A percentile compares a stretch with the other conserved stretches of the same genome.
phyloP scores from a whole-genome alignment of 345 rosid species.

The Eutrema japonicum region DNA sequence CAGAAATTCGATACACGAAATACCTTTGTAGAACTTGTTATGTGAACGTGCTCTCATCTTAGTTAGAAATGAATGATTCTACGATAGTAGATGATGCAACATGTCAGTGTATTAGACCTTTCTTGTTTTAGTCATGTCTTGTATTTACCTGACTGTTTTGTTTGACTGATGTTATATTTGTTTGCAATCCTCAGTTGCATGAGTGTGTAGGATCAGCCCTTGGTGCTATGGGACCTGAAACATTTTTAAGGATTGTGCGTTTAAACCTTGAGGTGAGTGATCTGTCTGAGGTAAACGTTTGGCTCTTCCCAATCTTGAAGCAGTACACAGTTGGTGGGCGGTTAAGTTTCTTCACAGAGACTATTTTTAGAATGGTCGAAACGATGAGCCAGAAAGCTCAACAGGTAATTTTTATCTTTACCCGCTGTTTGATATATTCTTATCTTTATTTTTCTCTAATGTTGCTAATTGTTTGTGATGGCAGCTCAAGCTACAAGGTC shows the following conservation, averaged over 20 bases:
- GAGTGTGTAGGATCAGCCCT: constrained; percentile 93
- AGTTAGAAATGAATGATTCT: constrained; percentile 19
- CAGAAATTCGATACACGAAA: background rate
- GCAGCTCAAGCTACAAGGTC: constrained; percentile 82
- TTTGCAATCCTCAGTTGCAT: constrained; percentile 64
- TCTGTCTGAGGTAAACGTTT: constrained; percentile 80
- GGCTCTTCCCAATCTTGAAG: constrained; percentile 96
- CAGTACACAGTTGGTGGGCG: constrained; percentile 84
- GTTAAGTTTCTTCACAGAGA: constrained; percentile 70
- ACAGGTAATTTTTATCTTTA: constrained; percentile 51
- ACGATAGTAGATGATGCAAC: background rate
- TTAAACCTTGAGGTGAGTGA: constrained; percentile 79
- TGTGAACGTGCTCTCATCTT: background rate
- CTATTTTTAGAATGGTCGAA: constrained; percentile 58
- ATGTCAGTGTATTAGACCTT: constrained; percentile 17
- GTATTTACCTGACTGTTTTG: constrained; percentile 23
- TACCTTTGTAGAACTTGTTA: constrained; percentile 4
- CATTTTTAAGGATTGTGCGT: constrained; percentile 68
- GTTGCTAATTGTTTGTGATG: constrained; percentile 36
- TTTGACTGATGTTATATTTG: constrained; percentile 32
- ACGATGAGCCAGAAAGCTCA: constrained; percentile 61
- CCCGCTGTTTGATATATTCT: background rate
- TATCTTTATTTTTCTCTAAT: constrained; percentile 6
- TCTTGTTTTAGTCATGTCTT: constrained; percentile 9
- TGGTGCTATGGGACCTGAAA: constrained; percentile 94